A percentile compares a stretch with the other conserved stretches of the same genome.
These are phyloP conservation scores for Sicyos edulis DNA, from an alignment of 306 rosid species.

Conservation along the genomic window DNA sequence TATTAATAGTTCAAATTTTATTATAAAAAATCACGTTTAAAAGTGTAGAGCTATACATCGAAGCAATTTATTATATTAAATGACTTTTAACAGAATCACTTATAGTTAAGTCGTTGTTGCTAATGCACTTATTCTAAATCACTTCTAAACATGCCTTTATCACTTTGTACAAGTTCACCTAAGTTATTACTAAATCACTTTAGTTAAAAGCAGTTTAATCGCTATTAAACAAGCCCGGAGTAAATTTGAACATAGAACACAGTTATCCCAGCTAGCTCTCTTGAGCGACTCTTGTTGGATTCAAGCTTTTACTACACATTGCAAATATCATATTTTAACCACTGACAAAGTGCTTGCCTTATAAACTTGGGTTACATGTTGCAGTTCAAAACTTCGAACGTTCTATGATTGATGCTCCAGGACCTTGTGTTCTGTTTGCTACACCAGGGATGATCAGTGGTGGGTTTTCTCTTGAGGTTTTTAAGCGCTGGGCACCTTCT, in stretches of 20 bases:
- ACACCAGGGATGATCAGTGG: constrained; percentile 95
- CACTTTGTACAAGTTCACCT: not conserved
- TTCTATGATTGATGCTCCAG: constrained; percentile 73
- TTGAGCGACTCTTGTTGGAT: not conserved
- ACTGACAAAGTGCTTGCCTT: not conserved
- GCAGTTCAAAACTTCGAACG: constrained; percentile 76
- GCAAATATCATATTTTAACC: not conserved
- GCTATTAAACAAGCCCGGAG: not conserved
- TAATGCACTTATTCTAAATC: constrained; percentile 1
- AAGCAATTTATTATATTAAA: not conserved
- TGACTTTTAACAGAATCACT: not conserved
- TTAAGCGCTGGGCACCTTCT: constrained; percentile 92
- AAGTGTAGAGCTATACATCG: not conserved
- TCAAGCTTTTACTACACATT: not conserved
- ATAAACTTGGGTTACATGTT: constrained; percentile 28
- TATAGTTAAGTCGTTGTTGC: not conserved
- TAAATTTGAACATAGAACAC: not conserved
- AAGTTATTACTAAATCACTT: not conserved
- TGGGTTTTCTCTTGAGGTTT: constrained; percentile 89
- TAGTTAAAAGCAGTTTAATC: not conserved
- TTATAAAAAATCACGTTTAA: not conserved
- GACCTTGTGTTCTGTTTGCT: constrained; percentile 96
- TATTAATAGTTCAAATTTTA: not conserved
- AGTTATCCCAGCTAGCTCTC: not conserved
- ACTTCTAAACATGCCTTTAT: not conserved